Base-by-base conservation (phyloP, 208 protist species). In the Acanthamoeba sp. region DNA sequence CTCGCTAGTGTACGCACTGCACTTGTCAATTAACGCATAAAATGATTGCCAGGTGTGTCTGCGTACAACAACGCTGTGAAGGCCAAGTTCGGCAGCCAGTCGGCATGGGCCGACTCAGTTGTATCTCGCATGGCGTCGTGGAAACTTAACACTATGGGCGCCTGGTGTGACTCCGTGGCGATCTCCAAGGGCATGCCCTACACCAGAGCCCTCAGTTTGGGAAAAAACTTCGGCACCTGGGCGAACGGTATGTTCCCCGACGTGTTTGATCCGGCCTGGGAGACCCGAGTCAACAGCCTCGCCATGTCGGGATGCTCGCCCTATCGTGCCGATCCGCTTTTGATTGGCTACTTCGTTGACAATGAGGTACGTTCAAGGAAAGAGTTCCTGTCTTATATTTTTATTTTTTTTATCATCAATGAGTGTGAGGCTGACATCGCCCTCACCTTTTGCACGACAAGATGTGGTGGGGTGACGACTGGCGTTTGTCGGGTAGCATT, bases 401-500 rank as follows among this genome's bases (percentile, higher is more conserved):
- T 71, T 27, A 71, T 34, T 34, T 27, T 34, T 71, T 7, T 71
- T 71, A 29, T 71, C 62, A 76, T 42, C 45, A 50, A 50, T 50
- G 45, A 4, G 45, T 50, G 45, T 50, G 45, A 50, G 10, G 50
- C 50, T 57, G 50, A 50, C 45, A 50, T 50, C 12, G 45, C 45
- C 12, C 45, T 16, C 45, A n/a, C n/a, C n/a, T n/a, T n/a, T n/a
- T n/a, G 45, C 45, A 50, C 45, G 45, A 4, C 45, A n/a, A 80
- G 71, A 80, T 80, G 71, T 80, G 71, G 71, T 80, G 71, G 71
- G 71, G 71, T 12, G 71, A 80, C 36, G 71, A 80, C 71, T 80
- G 71, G 71, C 71, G 71, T 6, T 2, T 5, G 2, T 6, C 71
- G 1, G 71, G 71, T 0, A 80, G 18, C 22, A 48, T 80, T 22